Conservation (phyloP, 306 rosid species). For the Lathyrus oleraceus region DNA sequence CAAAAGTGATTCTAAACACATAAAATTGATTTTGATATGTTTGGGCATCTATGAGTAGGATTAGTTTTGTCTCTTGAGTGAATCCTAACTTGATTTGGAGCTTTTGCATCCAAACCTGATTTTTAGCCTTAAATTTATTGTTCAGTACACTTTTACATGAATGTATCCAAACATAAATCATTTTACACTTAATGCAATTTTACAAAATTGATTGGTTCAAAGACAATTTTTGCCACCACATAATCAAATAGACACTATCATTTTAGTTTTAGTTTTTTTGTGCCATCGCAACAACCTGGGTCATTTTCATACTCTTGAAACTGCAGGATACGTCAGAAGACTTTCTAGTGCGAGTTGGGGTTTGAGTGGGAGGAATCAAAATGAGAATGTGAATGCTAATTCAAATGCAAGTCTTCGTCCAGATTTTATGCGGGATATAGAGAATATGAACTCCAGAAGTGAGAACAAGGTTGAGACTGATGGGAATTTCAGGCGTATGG, state of each 20-base stretch:
- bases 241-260: neutral
- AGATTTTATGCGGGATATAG: conserved; percentile 32
- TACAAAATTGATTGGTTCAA: neutral
- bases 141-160: neutral
- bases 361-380: neutral
- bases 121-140: neutral
- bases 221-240: neutral
- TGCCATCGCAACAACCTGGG: conserved; percentile 14
- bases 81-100: neutral
- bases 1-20: neutral
- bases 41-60: neutral
- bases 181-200: neutral
- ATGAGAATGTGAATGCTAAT: conserved; percentile 13
- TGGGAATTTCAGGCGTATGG: conserved; percentile 46
- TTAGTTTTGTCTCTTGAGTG: neutral
- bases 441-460: conserved; percentile 35
- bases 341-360: conserved; percentile 35
- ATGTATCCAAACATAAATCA: neutral
- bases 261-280: no score
- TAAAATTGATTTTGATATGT: neutral
- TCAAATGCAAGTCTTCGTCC: conserved; percentile 23
- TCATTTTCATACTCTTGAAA: conserved; percentile 30
- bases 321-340: conserved; percentile 40
- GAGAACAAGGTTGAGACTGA: conserved; percentile 39
- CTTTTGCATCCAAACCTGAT: neutral